Conservation (phyloP, 2,329 filamentous ascomycete species). For the Neocucurbitaria cava region DNA sequence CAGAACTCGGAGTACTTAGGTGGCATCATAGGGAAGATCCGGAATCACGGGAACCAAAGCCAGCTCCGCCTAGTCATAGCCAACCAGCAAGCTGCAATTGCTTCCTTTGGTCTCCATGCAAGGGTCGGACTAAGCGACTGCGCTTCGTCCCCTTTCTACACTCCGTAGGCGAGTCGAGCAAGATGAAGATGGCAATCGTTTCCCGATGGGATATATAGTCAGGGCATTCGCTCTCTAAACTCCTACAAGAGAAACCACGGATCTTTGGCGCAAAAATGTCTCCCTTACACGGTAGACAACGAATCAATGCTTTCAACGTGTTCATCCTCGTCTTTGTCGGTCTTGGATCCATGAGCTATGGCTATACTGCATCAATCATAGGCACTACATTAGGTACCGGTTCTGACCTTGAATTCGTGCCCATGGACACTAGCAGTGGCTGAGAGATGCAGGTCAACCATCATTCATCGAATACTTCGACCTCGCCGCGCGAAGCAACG, state of each 20-base stretch:
- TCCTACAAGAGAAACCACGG: too few species aligned
- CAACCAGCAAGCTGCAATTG: too few species aligned
- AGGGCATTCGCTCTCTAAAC: background rate
- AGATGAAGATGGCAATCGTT: too few species aligned
- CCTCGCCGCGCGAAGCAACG: slow-evolving; percentile 20
- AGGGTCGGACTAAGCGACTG: too few species aligned
- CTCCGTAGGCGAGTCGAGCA: too few species aligned
- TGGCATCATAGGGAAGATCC: too few species aligned
- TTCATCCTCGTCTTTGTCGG: slow-evolving; percentile 24
- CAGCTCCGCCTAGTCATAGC: too few species aligned
- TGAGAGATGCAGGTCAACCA: slow-evolving; percentile 11
- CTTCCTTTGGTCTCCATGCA: too few species aligned
- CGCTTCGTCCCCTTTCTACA: too few species aligned
- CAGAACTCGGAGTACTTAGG: too few species aligned
- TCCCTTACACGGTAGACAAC: background rate
- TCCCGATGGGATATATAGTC: too few species aligned
- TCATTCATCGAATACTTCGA: slow-evolving; percentile 27
- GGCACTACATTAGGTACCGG: slow-evolving; percentile 19
- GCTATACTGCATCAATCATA: slow-evolving; percentile 25
- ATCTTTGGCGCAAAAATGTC: background rate
- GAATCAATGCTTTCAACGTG: slow-evolving; percentile 25
- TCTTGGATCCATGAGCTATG: slow-evolving; percentile 26
- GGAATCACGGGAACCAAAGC: too few species aligned
- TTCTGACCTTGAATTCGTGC: background rate
- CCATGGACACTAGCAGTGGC: background rate